Evolutionary conservation across 1,284 basidiomycete genomes (phyloP).

Genomic region (Cystobasidiaceae sp.): DNA sequence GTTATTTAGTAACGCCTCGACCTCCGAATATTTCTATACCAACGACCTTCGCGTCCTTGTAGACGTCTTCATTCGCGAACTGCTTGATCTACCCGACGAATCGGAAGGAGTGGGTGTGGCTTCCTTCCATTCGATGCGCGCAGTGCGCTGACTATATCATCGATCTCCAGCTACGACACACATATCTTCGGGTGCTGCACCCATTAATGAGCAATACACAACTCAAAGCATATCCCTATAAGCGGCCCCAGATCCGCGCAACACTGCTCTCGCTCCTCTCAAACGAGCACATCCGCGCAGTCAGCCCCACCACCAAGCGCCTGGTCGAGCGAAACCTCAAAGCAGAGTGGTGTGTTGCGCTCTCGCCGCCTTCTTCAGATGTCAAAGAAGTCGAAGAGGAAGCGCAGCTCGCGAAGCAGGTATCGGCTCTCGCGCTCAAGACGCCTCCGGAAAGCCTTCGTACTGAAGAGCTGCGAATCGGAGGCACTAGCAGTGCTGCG

Average conservation of each 20-base stretch:
- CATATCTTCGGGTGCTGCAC: slow-evolving; percentile 91
- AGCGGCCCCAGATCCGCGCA: slow-evolving; percentile 79
- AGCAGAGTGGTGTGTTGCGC: slow-evolving; percentile 70
- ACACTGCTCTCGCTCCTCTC: slow-evolving; percentile 73
- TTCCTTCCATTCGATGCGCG: no score
- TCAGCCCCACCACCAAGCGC: slow-evolving; percentile 78
- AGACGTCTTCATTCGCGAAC: slow-evolving; percentile 89
- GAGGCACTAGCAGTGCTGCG: not conserved
- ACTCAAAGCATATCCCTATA: slow-evolving; percentile 74
- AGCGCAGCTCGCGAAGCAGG: slow-evolving; percentile 25
- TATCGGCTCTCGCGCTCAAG: slow-evolving; percentile 21
- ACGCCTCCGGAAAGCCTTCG: not conserved
- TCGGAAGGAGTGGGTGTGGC: slow-evolving; percentile 70
- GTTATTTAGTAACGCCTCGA: slow-evolving; percentile 87
- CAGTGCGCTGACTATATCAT: no score
- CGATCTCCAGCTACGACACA: slow-evolving; percentile 90
- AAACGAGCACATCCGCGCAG: slow-evolving; percentile 69
- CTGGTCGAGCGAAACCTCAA: slow-evolving; percentile 86
- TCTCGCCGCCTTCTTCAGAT: slow-evolving; percentile 9
- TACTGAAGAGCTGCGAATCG: not conserved
- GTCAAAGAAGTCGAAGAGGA: slow-evolving; percentile 12
- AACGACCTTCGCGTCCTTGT: slow-evolving; percentile 94
- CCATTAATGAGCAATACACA: slow-evolving; percentile 93
- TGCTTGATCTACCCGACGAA: slow-evolving; percentile 86
- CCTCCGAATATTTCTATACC: slow-evolving; percentile 95